Evolutionary conservation across 352 stramenopile genomes (phyloP).

Genomic region (Phytopythium kandeliae): DNA sequence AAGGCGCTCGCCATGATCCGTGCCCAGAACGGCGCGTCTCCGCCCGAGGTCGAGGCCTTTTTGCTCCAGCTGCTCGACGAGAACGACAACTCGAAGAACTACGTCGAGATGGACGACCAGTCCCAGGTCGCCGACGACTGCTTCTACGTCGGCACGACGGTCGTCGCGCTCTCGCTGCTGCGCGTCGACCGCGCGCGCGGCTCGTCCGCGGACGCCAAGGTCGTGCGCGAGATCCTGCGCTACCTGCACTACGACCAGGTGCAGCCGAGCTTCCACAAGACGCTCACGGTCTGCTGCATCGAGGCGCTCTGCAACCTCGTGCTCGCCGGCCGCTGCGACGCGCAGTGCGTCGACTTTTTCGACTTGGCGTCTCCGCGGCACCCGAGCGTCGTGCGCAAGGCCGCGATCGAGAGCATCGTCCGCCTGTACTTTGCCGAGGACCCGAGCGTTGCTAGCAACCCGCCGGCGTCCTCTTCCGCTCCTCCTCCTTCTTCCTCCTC

Average conservation of each 20-base stretch:
- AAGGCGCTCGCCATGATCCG: slow-evolving; percentile 70
- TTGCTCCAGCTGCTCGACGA: slow-evolving; percentile 71
- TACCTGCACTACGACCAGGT: slow-evolving; percentile 85
- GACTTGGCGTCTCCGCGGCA: slow-evolving; percentile 72
- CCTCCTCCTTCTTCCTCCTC: no score
- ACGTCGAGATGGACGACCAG: slow-evolving; percentile 84
- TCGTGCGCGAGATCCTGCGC: slow-evolving; percentile 69
- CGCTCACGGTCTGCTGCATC: slow-evolving; percentile 75
- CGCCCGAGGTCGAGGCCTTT: slow-evolving; percentile 74
- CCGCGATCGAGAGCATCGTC: slow-evolving; percentile 80
- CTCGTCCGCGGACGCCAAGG: slow-evolving; percentile 35
- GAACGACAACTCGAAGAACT: slow-evolving; percentile 89
- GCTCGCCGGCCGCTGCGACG: slow-evolving; percentile 55
- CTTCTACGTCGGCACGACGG: slow-evolving; percentile 78
- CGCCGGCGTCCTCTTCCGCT: no score
- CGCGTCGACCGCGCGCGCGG: slow-evolving; percentile 52
- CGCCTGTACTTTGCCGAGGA: slow-evolving; percentile 83
- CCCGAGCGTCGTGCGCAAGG: slow-evolving; percentile 69
- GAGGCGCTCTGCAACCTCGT: slow-evolving; percentile 79
- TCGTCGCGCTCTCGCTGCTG: slow-evolving; percentile 67
- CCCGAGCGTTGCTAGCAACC: slow-evolving; percentile 17
- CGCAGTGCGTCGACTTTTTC: slow-evolving; percentile 65
- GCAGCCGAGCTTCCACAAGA: slow-evolving; percentile 77
- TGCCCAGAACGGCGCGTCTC: slow-evolving; percentile 73
- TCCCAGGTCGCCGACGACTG: slow-evolving; percentile 81